These are phyloP conservation scores for Thymus quinquecostatus DNA, from an alignment of 257 asterid species.

Conservation along the genomic window DNA sequence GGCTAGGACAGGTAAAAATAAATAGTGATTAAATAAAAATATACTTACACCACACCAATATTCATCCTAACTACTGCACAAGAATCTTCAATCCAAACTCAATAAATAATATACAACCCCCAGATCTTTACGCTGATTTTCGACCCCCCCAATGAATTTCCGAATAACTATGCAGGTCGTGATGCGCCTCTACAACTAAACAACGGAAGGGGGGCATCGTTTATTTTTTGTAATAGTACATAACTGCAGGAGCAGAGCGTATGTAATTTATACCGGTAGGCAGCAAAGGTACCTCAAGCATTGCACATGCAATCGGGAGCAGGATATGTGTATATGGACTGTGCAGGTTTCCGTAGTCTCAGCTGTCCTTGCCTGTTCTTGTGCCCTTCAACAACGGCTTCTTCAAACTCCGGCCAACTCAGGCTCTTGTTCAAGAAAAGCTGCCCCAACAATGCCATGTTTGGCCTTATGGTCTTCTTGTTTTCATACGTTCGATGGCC, in stretches of 20 bases:
- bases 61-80: conserved; percentile 31
- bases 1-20: not conserved
- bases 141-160: conserved; percentile 30
- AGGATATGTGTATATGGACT: conserved; percentile 87
- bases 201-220: conserved; percentile 20
- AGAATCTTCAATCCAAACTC: conserved; percentile 28
- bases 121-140: conserved; percentile 25
- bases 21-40: conserved; percentile 4
- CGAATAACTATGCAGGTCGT: not conserved
- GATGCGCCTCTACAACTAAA: conserved; percentile 31
- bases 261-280: conserved; percentile 1
- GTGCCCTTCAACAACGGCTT: conserved; percentile 73
- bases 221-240: conserved; percentile 36
- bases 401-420: conserved; percentile 79
- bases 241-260: conserved; percentile 16
- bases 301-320: conserved; percentile 97
- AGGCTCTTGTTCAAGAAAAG: conserved; percentile 83
- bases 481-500: conserved; percentile 79
- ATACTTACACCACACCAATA: conserved; percentile 30
- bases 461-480: conserved; percentile 85
- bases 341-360: conserved; percentile 67
- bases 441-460: conserved; percentile 85
- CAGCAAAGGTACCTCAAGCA: conserved; percentile 38
- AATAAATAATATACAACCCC: conserved; percentile 27
- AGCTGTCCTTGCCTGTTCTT: conserved; percentile 79